Evolutionary conservation across 345 rosid genomes (phyloP).

Genomic region (Brassica juncea): DNA sequence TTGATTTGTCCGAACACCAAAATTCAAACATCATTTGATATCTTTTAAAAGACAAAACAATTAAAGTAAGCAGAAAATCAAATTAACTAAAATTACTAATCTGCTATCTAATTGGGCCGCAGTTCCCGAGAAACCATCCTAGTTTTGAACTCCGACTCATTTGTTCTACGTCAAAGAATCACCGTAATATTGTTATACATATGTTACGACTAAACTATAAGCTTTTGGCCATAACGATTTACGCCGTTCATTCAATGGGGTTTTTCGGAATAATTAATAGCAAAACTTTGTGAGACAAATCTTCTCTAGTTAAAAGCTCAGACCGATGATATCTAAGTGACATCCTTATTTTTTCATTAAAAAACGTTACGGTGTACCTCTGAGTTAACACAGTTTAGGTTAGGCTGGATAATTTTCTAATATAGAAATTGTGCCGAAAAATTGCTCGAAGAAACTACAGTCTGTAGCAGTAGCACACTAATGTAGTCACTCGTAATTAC

Average conservation of each 20-base stretch:
- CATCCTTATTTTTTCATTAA: background rate
- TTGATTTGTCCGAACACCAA: background rate
- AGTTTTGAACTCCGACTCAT: background rate
- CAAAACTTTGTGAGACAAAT: background rate
- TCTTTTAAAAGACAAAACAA: background rate
- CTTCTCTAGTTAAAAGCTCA: background rate
- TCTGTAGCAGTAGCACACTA: background rate
- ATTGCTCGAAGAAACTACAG: background rate
- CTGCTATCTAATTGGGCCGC: background rate
- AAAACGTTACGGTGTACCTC: background rate
- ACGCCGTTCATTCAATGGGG: too few relatives aligned
- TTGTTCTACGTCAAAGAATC: background rate
- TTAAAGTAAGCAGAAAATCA: background rate
- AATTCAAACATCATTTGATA: background rate
- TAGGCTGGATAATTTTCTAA: background rate
- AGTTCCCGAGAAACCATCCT: background rate
- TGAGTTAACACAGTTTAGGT: background rate
- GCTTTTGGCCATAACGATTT: background rate
- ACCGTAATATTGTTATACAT: too few relatives aligned
- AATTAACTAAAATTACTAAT: background rate
- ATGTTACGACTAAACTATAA: background rate
- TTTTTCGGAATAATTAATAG: too few relatives aligned
- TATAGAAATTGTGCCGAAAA: too few relatives aligned
- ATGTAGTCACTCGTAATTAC: background rate
- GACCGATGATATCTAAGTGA: background rate